These are phyloP conservation scores for Tulasnella sp. DNA, from an alignment of 768 basidiomycete species.

Conservation along the genomic window DNA sequence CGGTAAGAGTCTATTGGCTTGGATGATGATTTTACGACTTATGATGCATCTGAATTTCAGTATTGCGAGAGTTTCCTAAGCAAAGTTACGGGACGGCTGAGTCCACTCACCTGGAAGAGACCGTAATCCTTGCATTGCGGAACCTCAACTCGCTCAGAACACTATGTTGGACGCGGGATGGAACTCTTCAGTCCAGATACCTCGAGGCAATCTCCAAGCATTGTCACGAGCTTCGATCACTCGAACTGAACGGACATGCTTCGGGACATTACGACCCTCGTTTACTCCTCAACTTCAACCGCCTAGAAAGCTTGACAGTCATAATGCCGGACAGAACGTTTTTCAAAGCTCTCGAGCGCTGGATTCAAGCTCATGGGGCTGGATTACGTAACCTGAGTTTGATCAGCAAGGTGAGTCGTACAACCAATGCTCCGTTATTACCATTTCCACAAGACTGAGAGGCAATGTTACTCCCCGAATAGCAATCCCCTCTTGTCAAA, in stretches of 20 bases:
- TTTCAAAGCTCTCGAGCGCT: conserved; percentile 36
- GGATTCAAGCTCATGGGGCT: conserved; percentile 36
- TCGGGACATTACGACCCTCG: conserved; percentile 42
- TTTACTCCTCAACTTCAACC: conserved; percentile 39
- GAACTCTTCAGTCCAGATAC: conserved; percentile 50
- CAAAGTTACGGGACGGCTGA: conserved; percentile 23
- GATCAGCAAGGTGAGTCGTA: conserved; percentile 49
- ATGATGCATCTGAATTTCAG: conserved; percentile 26
- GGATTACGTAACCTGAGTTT: conserved; percentile 49
- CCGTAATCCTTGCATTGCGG: conserved; percentile 39
- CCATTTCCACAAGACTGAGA: not conserved
- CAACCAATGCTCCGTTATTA: not conserved
- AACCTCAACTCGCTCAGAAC: conserved; percentile 51
- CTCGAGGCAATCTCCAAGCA: conserved; percentile 37
- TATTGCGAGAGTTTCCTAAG: conserved; percentile 65
- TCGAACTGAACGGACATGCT: conserved; percentile 64
- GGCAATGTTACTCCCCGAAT: not conserved
- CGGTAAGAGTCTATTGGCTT: conserved; percentile 32
- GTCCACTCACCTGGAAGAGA: conserved; percentile 28
- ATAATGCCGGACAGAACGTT: conserved; percentile 63
- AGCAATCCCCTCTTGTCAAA: conserved; percentile 41
- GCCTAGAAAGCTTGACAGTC: conserved; percentile 44
- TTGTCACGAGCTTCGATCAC: conserved; percentile 35
- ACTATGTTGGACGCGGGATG: conserved; percentile 74
- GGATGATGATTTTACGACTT: not conserved